phyloP scores from a whole-genome alignment of 768 basidiomycete genomes.

The Boletus subparvulus region DNA sequence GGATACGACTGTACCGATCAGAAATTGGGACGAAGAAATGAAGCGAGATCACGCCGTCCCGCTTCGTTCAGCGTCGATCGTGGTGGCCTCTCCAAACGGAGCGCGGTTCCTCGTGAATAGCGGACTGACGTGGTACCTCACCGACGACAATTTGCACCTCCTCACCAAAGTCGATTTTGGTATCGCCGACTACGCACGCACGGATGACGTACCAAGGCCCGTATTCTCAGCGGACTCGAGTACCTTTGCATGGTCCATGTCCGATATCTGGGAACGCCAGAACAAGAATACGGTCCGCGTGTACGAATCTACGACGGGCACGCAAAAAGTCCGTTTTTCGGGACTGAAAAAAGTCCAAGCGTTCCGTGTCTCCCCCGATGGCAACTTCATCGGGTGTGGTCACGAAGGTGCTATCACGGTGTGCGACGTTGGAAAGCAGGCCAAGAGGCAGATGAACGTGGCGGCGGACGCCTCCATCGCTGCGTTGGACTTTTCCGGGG shows the following conservation, averaged over 20 bases:
- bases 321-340: conserved; percentile 1
- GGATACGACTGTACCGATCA: conserved; percentile 3
- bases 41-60: not conserved
- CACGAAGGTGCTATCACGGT: conserved; percentile 7
- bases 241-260: conserved; percentile 6
- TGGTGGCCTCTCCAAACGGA: conserved; percentile 12
- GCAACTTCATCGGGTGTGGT: conserved; percentile 8
- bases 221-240: conserved; percentile 9
- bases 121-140: not conserved
- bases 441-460: conserved; percentile 1
- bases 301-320: conserved; percentile 3
- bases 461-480: not conserved
- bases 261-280: conserved; percentile 1
- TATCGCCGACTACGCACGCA: not conserved
- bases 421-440: not conserved
- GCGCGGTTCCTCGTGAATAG: conserved; percentile 3
- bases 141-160: not conserved
- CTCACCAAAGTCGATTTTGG: conserved; percentile 12
- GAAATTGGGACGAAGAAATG: conserved; percentile 10
- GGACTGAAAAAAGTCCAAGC: conserved; percentile 6
- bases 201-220: not conserved
- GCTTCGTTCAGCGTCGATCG: not conserved
- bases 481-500: conserved; percentile 12
- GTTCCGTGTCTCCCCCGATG: not conserved
- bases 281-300: conserved; percentile 4